Base-by-base conservation (phyloP, 495 filamentous ascomycete species). In the Penicillium lagena region DNA sequence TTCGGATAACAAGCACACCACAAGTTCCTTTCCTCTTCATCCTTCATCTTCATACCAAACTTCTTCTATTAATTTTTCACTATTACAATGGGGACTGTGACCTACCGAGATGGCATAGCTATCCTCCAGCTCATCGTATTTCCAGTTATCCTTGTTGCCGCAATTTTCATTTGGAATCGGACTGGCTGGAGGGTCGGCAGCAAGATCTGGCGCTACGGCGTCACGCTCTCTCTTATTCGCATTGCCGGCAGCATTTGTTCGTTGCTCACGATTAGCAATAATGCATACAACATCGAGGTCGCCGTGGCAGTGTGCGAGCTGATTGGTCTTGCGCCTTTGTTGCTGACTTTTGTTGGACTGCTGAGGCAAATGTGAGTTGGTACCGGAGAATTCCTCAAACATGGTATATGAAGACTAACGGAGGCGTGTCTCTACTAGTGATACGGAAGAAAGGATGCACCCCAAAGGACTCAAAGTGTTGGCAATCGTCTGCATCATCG, bases 71-170 rank as follows among this genome's bases (percentile, higher is more conserved):
- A 13, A 3, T 17, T 15, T 22, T 0, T 27, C 27, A n/a, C n/a
- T 29, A 35, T 9, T 12, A 48, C 22, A 43, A 63, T 59, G 59
- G 53, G 52, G 4, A 33, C 32, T 7, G 46, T 64, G 1, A 49
- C 30, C 29, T 58, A 64, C 33, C 12, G 39, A 9, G 51, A 56
- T 32, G 58, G 60, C 22, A 59, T 64, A 13, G 60, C 57, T 15
- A 59, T 64, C 36, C 52, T 64, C 1, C 60, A 64, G 32, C 52
- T 64, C 35, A 54, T 60, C 41, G 17, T 57, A 7, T 64, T 60
- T 17, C 57, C 60, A 1, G 42, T 58, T 2, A 40, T 64, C 8
- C 43, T 61, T 28, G 46, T 47, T 30, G 43, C 44, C 14, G 44
- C 48, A 1, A 2, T 64, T 12, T 52, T 56, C 33, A 55, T 61